Conservation (phyloP, 139 green algal genomes). For the Prasinococcaceae sp. region DNA sequence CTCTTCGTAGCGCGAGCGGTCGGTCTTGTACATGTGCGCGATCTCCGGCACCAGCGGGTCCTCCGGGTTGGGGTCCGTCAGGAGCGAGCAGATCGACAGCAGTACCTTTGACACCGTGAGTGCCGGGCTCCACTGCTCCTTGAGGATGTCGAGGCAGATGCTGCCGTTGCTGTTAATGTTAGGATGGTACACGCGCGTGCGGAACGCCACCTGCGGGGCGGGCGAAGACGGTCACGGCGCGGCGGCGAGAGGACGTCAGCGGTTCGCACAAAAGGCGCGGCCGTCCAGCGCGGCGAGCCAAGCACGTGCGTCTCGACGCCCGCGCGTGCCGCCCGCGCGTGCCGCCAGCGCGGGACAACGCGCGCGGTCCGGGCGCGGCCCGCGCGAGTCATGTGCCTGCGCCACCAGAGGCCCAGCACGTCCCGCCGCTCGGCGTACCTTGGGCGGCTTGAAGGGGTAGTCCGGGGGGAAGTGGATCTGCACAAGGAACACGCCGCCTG, state of each 20-base stretch:
- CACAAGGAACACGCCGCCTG: conserved; percentile 89
- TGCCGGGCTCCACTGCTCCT: conserved; percentile 94
- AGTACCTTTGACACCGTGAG: conserved; percentile 95
- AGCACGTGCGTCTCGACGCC: too few species aligned
- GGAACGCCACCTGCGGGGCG: too few species aligned
- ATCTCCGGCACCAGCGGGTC: conserved; percentile 95
- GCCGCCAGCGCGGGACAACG: too few species aligned
- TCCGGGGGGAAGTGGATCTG: conserved; percentile 90
- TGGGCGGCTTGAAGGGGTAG: conserved; percentile 94
- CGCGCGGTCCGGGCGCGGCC: too few species aligned
- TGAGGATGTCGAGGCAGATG: conserved; percentile 98
- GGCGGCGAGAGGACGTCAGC: too few species aligned
- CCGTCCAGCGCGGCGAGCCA: too few species aligned
- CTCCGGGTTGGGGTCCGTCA: conserved; percentile 93
- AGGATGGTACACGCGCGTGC: conserved; percentile 91
- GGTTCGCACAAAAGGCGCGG: too few species aligned
- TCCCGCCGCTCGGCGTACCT: too few species aligned
- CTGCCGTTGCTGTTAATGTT: conserved; percentile 93
- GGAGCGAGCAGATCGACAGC: conserved; percentile 88
- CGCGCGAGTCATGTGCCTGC: too few species aligned
- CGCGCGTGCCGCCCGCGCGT: too few species aligned
- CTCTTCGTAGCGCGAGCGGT: conserved; percentile 68
- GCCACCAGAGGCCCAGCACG: too few species aligned
- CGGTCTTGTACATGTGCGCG: conserved; percentile 92
- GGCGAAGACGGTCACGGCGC: too few species aligned